These are phyloP conservation scores for Pleoardoris graminearum DNA, from an alignment of 2,329 filamentous ascomycete species.

Conservation along the genomic window DNA sequence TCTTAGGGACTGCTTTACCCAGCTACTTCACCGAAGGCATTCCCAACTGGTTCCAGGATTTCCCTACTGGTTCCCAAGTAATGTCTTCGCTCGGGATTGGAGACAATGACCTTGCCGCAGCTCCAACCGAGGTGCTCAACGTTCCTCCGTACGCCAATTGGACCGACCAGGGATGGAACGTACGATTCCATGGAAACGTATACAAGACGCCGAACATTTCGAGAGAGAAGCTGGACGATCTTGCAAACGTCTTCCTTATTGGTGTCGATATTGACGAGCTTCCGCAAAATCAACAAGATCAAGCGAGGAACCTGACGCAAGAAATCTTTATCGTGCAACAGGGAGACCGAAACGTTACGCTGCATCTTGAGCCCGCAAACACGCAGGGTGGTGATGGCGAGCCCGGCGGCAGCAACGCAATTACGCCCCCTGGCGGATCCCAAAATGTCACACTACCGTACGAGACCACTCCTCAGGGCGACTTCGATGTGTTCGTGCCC, in stretches of 20 bases:
- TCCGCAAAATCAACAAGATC: constrained; percentile 60
- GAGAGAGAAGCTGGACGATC: constrained; percentile 65
- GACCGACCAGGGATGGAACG: constrained; percentile 76
- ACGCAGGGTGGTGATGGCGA: constrained; percentile 58
- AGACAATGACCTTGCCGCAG: constrained; percentile 61
- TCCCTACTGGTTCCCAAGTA: constrained; percentile 66
- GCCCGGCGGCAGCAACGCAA: constrained; percentile 54
- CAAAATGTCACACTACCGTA: constrained; percentile 68
- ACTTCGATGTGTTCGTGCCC: constrained; percentile 72
- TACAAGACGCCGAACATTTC: constrained; percentile 75
- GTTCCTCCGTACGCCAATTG: constrained; percentile 71
- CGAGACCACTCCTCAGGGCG: constrained; percentile 67
- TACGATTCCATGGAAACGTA: constrained; percentile 78
- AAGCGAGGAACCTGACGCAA: constrained; percentile 73
- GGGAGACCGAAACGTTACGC: constrained; percentile 63
- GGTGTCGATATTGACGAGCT: constrained; percentile 65
- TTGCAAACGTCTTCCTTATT: constrained; percentile 72
- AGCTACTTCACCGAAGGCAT: constrained; percentile 51
- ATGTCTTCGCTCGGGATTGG: constrained; percentile 64
- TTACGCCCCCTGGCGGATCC: constrained; percentile 60
- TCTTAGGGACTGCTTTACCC: constrained; percentile 41
- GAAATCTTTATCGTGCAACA: constrained; percentile 79
- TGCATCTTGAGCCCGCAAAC: constrained; percentile 63
- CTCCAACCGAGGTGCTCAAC: constrained; percentile 72
- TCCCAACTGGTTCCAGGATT: constrained; percentile 68